Conservation (phyloP, 306 rosid genomes). For the Dalbergia oliveri region DNA sequence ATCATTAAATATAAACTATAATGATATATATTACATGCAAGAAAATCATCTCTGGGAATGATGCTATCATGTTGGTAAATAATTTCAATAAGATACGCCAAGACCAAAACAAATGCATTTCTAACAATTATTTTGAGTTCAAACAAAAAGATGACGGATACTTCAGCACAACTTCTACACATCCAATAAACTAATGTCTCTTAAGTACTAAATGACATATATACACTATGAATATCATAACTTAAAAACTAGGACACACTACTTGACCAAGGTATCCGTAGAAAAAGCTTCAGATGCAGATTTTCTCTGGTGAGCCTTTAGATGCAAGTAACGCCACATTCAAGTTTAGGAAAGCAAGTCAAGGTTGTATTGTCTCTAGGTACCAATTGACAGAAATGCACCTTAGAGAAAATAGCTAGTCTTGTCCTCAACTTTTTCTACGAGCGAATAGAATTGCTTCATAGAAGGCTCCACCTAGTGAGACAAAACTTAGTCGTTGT, state of each 20-base stretch:
- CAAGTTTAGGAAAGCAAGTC: too few relatives aligned
- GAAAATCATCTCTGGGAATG: background rate
- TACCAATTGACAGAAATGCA: too few relatives aligned
- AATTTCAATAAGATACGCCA: background rate
- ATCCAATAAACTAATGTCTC: slow-evolving; percentile 35
- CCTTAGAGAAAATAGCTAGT: too few relatives aligned
- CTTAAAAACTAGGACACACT: slow-evolving; percentile 25
- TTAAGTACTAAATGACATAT: slow-evolving; percentile 37
- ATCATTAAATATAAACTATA: too few relatives aligned
- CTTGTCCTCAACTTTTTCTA: too few relatives aligned
- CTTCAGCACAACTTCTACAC: slow-evolving; percentile 20
- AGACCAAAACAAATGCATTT: slow-evolving; percentile 19
- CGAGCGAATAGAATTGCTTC: too few relatives aligned
- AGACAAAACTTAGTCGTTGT: too few relatives aligned
- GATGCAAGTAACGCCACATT: slow-evolving; percentile 45
- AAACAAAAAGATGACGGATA: background rate
- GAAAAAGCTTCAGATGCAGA: slow-evolving; percentile 36
- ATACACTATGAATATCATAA: slow-evolving; percentile 43
- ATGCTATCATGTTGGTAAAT: background rate
- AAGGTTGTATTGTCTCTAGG: too few relatives aligned
- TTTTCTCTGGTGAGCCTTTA: slow-evolving; percentile 34
- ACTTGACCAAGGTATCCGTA: slow-evolving; percentile 34
- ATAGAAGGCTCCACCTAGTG: too few relatives aligned
- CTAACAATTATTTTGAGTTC: background rate
- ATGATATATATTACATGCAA: background rate